Conservation (phyloP, 2,329 filamentous ascomycete species). For the Ophiostoma australiae region DNA sequence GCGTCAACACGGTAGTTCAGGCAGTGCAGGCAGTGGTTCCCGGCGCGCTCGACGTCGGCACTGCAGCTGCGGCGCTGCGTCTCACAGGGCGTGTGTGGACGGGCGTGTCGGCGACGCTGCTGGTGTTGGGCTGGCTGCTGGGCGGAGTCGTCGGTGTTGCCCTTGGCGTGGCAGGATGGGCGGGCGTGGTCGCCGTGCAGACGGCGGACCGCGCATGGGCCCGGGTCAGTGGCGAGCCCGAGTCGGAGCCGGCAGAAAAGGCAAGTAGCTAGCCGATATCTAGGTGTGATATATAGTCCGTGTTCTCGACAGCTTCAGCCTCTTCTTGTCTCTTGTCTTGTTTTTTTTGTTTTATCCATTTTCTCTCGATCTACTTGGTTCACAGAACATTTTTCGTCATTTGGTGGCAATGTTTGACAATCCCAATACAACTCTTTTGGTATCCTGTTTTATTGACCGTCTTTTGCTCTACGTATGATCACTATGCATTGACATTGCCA, state of each 20-base stretch:
- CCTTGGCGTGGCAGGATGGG: conserved; percentile 20
- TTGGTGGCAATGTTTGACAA: background rate
- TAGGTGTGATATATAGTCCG: background rate
- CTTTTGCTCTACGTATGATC: background rate
- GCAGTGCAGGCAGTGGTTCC: background rate
- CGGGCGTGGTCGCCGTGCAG: conserved; percentile 19
- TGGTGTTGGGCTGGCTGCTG: conserved; percentile 23
- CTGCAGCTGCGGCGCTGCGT: conserved; percentile 11
- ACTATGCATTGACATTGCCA: background rate
- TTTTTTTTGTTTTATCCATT: background rate
- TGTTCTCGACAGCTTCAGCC: background rate
- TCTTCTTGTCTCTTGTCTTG: background rate
- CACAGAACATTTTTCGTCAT: background rate
- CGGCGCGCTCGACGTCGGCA: background rate
- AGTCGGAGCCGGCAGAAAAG: background rate
- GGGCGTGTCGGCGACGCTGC: conserved; percentile 22
- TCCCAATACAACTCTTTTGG: background rate
- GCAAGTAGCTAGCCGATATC: background rate
- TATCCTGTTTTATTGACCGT: background rate
- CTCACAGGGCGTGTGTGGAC: conserved; percentile 20
- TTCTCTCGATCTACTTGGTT: background rate
- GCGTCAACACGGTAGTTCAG: background rate
- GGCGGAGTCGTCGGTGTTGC: conserved; percentile 20
- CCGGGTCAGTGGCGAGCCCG: background rate
- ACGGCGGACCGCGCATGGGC: conserved; percentile 18